Evolutionary conservation across 2,329 filamentous ascomycete genomes (phyloP).

Genomic region (Fusarium guadeloupense): DNA sequence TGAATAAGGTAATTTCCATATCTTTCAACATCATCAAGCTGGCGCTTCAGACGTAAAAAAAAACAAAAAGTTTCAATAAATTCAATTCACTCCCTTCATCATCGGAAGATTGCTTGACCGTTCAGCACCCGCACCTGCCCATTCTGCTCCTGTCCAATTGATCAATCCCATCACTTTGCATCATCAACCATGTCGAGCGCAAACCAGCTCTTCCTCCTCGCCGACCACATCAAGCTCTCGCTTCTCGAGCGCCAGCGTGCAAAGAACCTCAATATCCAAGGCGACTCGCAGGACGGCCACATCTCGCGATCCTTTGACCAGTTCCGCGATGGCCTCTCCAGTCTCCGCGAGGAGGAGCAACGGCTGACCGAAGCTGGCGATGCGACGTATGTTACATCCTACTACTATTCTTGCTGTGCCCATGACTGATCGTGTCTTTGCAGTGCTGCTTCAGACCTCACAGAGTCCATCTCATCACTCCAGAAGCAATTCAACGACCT

Average conservation of each 20-base stretch:
- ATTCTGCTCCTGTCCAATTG: not conserved
- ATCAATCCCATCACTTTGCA: slow-evolving; percentile 3
- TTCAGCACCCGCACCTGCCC: not conserved
- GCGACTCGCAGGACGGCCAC: slow-evolving; percentile 84
- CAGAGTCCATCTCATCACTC: slow-evolving; percentile 73
- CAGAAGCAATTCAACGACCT: slow-evolving; percentile 80
- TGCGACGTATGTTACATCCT: slow-evolving; percentile 62
- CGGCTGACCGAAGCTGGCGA: slow-evolving; percentile 72
- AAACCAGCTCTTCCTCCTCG: slow-evolving; percentile 88
- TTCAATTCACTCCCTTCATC: not conserved
- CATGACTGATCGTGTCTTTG: not conserved
- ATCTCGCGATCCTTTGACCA: slow-evolving; percentile 90
- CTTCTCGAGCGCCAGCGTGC: slow-evolving; percentile 91
- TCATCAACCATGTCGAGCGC: slow-evolving; percentile 55
- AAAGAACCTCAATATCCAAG: slow-evolving; percentile 79
- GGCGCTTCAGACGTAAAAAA: not conserved
- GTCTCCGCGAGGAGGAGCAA: slow-evolving; percentile 70
- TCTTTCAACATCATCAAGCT: slow-evolving; percentile 15
- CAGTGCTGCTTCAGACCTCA: slow-evolving; percentile 60
- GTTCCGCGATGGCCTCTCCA: slow-evolving; percentile 80
- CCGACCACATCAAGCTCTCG: slow-evolving; percentile 96
- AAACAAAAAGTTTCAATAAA: not conserved
- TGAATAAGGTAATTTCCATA: not conserved
- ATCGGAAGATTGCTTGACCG: not conserved
- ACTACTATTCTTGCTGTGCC: not conserved